A percentile compares a stretch with the other conserved stretches of the same genome.
Conservation (phyloP, 2,329 filamentous ascomycete genomes). For the Aspergillus clavatus region DNA sequence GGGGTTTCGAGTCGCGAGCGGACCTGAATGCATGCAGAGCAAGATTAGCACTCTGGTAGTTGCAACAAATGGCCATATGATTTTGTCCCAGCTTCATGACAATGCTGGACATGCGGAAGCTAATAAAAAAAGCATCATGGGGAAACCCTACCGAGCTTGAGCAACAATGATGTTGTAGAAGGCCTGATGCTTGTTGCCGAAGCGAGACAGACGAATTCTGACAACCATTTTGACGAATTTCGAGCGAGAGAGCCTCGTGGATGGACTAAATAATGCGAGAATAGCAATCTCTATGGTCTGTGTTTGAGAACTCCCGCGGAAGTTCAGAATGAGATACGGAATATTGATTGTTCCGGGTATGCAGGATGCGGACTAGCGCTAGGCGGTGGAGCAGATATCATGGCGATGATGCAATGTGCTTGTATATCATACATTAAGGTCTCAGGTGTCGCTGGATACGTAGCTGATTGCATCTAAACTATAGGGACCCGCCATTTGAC, state of each 20-base stretch:
- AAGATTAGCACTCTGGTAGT: too few species aligned
- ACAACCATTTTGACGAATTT: conserved; percentile 67
- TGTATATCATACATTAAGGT: conserved; percentile 14
- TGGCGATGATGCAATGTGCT: conserved; percentile 21
- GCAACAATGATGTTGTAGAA: conserved; percentile 98
- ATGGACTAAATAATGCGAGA: neutral
- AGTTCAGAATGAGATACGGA: conserved; percentile 24
- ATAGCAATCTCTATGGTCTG: neutral
- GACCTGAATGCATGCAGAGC: too few species aligned
- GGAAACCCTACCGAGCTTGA: conserved; percentile 68
- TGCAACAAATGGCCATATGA: too few species aligned
- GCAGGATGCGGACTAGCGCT: conserved; percentile 21
- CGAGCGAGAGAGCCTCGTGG: neutral
- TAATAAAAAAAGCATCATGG: conserved; percentile 3
- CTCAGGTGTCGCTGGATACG: neutral
- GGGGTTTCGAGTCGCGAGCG: conserved; percentile 77
- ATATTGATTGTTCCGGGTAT: conserved; percentile 21
- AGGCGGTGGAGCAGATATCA: conserved; percentile 6
- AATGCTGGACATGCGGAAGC: neutral
- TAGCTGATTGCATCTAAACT: neutral
- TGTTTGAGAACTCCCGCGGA: conserved; percentile 15
- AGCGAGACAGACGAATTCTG: conserved; percentile 87
- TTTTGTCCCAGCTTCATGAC: too few species aligned
- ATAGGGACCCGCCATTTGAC: neutral
- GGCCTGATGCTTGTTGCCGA: conserved; percentile 80